Percentiles rank a stretch among this genome's conserved stretches.
phyloP scores from a whole-genome alignment of 345 rosid genomes.

The Eucalyptus erythrocorys region DNA sequence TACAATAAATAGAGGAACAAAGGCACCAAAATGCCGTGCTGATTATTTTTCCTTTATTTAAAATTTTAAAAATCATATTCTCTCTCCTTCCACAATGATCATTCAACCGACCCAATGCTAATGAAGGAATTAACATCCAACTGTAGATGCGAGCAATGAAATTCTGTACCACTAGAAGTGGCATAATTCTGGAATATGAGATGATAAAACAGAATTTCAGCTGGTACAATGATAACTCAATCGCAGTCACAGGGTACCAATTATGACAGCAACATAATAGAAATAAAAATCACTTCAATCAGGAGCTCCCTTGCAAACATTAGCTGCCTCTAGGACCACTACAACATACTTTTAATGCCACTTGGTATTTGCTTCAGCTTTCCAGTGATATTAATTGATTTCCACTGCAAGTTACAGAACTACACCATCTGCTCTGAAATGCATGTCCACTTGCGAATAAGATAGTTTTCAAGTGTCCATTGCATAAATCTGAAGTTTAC shows the following conservation, averaged over 20 bases:
- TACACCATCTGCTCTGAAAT: background rate
- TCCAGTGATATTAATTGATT: background rate
- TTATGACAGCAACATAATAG: background rate
- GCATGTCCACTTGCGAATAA: background rate
- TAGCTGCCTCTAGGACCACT: background rate
- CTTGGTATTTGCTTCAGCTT: background rate
- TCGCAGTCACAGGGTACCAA: background rate
- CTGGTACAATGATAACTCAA: background rate
- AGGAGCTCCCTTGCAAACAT: background rate
- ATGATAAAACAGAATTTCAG: background rate
- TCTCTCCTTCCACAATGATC: background rate
- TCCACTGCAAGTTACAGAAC: background rate
- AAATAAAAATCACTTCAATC: background rate
- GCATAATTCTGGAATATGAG: background rate
- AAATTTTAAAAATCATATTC: background rate
- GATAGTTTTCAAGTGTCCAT: background rate
- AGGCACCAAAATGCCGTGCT: background rate
- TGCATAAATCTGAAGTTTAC: background rate
- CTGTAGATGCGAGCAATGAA: background rate
- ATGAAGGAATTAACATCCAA: background rate
- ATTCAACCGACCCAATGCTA: background rate
- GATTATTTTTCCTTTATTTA: background rate
- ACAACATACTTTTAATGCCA: background rate
- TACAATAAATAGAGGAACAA: conserved; percentile 6
- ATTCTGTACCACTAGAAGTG: background rate